Conservation (phyloP, 202 grass and related monocot genomes). For the Brachypodium distachyon region DNA sequence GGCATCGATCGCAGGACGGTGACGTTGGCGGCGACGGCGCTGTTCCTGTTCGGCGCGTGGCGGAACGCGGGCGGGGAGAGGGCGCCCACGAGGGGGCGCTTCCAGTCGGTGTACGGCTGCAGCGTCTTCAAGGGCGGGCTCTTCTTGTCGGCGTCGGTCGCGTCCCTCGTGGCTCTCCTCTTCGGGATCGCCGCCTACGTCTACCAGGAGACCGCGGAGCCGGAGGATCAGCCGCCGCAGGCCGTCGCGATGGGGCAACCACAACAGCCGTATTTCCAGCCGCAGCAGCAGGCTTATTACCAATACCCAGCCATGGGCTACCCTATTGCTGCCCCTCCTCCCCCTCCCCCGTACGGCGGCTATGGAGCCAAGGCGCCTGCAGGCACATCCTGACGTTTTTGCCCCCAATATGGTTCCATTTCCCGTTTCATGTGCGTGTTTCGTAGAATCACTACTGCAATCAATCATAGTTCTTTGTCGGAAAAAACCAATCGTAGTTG, state of each 20-base stretch:
- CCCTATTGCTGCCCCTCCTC: background rate
- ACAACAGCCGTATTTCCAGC: slow-evolving; percentile 9
- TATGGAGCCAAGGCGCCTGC: background rate
- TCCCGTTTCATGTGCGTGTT: no score
- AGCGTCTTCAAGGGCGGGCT: background rate
- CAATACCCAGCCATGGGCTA: background rate
- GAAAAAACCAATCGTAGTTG: no score
- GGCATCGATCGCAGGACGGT: background rate
- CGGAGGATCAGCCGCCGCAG: background rate
- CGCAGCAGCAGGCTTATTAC: background rate
- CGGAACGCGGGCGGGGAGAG: background rate
- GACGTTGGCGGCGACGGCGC: background rate
- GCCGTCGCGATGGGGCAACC: slow-evolving; percentile 11
- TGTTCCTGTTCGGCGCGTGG: slow-evolving; percentile 19
- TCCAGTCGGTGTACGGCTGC: background rate
- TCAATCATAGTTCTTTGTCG: no score
- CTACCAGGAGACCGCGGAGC: background rate
- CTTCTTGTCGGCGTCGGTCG: background rate
- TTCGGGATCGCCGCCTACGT: slow-evolving; percentile 1
- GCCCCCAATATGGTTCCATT: no score
- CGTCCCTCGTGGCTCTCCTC: background rate
- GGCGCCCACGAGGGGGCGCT: background rate
- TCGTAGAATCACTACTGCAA: no score
- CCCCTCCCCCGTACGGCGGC: background rate
- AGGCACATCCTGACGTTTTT: background rate